phyloP scores from a whole-genome alignment of 257 asterid genomes.

The Forsythia viridissima region DNA sequence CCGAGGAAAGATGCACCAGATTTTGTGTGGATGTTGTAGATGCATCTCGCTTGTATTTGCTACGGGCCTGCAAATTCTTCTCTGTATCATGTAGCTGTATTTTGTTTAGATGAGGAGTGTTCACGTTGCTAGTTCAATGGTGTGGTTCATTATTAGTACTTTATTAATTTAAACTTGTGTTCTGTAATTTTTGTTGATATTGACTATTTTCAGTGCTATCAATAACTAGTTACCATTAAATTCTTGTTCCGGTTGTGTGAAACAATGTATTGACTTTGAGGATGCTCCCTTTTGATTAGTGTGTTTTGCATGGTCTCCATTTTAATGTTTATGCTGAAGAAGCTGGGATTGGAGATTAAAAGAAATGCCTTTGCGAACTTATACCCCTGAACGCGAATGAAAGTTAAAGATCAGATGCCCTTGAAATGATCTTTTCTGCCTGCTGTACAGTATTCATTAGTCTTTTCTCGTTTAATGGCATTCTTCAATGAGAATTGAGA shows the following conservation, averaged over 20 bases:
- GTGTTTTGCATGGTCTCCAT: no score
- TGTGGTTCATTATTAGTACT: constrained; percentile 24
- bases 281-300: not conserved
- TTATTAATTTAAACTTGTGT: constrained; percentile 21
- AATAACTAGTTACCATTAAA: not conserved
- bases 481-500: not conserved
- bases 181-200: constrained; percentile 28
- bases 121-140: constrained; percentile 26
- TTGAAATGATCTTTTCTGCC: no score
- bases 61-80: not conserved
- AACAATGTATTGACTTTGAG: no score
- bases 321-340: not conserved
- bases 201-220: not conserved
- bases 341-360: not conserved
- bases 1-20: constrained; percentile 70
- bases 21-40: constrained; percentile 69
- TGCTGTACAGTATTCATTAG: no score
- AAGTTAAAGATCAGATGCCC: not conserved
- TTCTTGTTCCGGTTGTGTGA: not conserved
- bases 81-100: constrained; percentile 16
- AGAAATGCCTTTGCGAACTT: not conserved
- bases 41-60: not conserved
- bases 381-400: no score
- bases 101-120: constrained; percentile 18
- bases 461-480: not conserved